These are phyloP conservation scores for Rheum nobile DNA, from an alignment of 148 eudicot species.

Conservation along the genomic window DNA sequence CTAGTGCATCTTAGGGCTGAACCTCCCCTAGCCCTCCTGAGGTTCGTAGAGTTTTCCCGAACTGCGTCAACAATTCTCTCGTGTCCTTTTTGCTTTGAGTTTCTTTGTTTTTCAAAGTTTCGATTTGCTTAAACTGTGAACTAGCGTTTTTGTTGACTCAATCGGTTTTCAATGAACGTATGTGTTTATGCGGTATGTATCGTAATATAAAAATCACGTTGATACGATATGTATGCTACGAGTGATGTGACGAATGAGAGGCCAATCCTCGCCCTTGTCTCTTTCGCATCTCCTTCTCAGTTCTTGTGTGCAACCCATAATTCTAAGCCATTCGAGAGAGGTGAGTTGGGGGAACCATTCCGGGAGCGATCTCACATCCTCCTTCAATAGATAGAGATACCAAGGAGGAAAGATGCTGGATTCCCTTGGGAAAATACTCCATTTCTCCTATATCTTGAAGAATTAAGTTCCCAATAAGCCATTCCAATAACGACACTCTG, in stretches of 20 bases:
- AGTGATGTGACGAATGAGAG: neutral
- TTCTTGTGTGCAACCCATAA: neutral
- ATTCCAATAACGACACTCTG: neutral
- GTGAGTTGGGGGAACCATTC: neutral
- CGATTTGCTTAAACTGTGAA: too few species aligned
- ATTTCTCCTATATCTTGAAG: neutral
- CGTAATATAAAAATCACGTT: too few species aligned
- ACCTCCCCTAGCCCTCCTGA: too few species aligned
- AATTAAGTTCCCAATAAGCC: neutral
- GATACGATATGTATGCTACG: too few species aligned
- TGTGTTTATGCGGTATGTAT: too few species aligned
- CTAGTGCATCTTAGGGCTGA: too few species aligned
- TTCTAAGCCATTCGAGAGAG: neutral
- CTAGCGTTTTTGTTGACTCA: too few species aligned
- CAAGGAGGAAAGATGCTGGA: neutral
- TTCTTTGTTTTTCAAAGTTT: too few species aligned
- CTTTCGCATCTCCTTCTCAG: neutral
- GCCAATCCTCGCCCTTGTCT: neutral
- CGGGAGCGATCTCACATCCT: neutral
- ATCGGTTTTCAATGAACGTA: too few species aligned
- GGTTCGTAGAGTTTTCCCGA: too few species aligned
- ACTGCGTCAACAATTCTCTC: too few species aligned
- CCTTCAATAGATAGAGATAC: rapidly evolving
- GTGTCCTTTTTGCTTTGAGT: too few species aligned
- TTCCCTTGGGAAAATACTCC: neutral